A percentile compares a stretch with the other conserved stretches of the same genome.
Evolutionary conservation across 2,329 filamentous ascomycete genomes (phyloP).

Genomic region (Talaromyces sp.): DNA sequence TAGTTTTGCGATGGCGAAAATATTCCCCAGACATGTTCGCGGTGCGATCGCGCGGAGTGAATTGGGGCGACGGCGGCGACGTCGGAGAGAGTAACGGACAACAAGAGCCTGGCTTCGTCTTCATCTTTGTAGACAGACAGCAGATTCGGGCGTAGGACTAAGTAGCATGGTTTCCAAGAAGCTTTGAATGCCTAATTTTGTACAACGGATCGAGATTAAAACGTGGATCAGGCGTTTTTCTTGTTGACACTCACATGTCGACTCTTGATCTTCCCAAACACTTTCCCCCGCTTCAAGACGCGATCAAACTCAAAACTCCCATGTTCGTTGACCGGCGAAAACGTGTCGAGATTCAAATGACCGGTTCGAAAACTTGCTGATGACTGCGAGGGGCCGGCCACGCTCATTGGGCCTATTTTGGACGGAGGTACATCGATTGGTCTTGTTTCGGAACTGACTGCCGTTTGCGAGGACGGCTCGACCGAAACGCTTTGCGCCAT

Average conservation of each 20-base stretch:
- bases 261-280: constrained; percentile 85
- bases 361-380: constrained; percentile 34
- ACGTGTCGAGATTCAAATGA: constrained; percentile 59
- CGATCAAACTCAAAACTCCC: constrained; percentile 95
- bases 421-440: constrained; percentile 6
- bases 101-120: constrained; percentile 82
- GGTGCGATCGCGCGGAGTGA: constrained; percentile 82
- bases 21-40: constrained; percentile 82
- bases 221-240: not conserved
- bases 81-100: constrained; percentile 84
- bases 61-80: constrained; percentile 86
- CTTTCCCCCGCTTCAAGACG: constrained; percentile 82
- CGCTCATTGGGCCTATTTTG: constrained; percentile 15
- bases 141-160: constrained; percentile 85
- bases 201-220: not conserved
- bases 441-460: constrained; percentile 7
- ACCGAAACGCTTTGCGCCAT: constrained; percentile 17
- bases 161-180: constrained; percentile 85
- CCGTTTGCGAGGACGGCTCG: constrained; percentile 3
- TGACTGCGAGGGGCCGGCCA: constrained; percentile 24
- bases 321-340: constrained; percentile 88
- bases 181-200: constrained; percentile 47
- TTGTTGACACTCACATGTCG: constrained; percentile 65
- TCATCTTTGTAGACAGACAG: constrained; percentile 91
- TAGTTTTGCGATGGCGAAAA: constrained; percentile 90